Conservation (phyloP, 352 stramenopile genomes). For the Halophytophthora polymorphica region DNA sequence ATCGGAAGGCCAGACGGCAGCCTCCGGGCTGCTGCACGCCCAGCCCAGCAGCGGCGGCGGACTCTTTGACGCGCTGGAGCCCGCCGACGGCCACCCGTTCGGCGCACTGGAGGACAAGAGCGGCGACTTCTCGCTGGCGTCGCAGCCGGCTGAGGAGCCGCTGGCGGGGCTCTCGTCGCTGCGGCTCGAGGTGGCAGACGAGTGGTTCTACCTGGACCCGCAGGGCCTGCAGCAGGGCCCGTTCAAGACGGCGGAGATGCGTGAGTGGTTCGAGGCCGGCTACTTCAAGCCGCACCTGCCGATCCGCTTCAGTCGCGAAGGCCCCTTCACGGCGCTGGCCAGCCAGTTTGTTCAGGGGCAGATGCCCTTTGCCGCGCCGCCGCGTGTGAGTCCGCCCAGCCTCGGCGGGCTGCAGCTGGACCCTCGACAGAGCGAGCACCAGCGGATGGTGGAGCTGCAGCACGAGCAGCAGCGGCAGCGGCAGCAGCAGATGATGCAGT, state of each 20-base stretch:
- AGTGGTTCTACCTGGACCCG: slow-evolving; percentile 87
- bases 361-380: slow-evolving; percentile 55
- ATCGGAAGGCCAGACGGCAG: slow-evolving; percentile 19
- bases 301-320: slow-evolving; percentile 77
- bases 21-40: slow-evolving; percentile 9
- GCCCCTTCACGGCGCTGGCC: slow-evolving; percentile 66
- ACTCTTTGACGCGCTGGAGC: slow-evolving; percentile 35
- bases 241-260: slow-evolving; percentile 86
- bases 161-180: slow-evolving; percentile 22
- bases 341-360: slow-evolving; percentile 74
- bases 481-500: slow-evolving; percentile 61
- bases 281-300: slow-evolving; percentile 89
- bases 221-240: slow-evolving; percentile 79
- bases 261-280: slow-evolving; percentile 86
- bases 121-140: slow-evolving; percentile 21
- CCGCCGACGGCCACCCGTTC: slow-evolving; percentile 11
- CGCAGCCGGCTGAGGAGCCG: slow-evolving; percentile 16
- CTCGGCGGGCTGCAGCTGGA: slow-evolving; percentile 18
- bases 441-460: slow-evolving; percentile 60
- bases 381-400: slow-evolving; percentile 10
- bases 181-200: slow-evolving; percentile 51
- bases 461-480: slow-evolving; percentile 48
- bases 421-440: slow-evolving; percentile 43
- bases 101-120: slow-evolving; percentile 28
- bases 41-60: slow-evolving; percentile 17